Percentiles rank a stretch among this genome's conserved stretches.
Evolutionary conservation across 2,329 filamentous ascomycete genomes (phyloP).

Genomic region (Penicillium thymicola): DNA sequence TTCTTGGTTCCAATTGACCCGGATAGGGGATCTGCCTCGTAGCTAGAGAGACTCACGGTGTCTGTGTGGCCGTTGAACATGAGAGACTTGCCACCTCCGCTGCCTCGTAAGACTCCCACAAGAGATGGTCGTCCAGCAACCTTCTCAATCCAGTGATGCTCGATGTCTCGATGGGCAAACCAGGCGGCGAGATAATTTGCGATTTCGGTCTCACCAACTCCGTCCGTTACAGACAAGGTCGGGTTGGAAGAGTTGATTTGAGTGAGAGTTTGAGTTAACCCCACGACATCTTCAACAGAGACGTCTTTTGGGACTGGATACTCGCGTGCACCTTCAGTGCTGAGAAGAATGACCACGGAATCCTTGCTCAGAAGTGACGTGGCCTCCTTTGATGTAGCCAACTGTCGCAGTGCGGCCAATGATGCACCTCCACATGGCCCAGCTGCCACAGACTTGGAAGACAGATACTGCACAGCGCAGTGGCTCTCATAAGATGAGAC

Average conservation of each 20-base stretch:
- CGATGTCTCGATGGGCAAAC: conserved; percentile 52
- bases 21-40: conserved; percentile 47
- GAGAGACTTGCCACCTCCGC: conserved; percentile 47
- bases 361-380: conserved; percentile 36
- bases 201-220: conserved; percentile 48
- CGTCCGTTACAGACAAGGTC: conserved; percentile 40
- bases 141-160: conserved; percentile 50
- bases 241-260: conserved; percentile 52
- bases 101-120: conserved; percentile 48
- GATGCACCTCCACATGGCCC: conserved; percentile 64
- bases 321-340: conserved; percentile 61
- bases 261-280: conserved; percentile 46
- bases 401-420: conserved; percentile 53
- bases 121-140: conserved; percentile 50
- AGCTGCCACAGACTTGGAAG: conserved; percentile 45
- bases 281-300: conserved; percentile 41
- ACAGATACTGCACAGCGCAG: conserved; percentile 54
- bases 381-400: conserved; percentile 35
- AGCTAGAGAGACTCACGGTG: conserved; percentile 50
- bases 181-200: conserved; percentile 50
- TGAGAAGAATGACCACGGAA: conserved; percentile 63
- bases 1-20: conserved; percentile 37
- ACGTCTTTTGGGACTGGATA: conserved; percentile 50
- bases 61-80: conserved; percentile 56
- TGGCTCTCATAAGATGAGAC: conserved; percentile 64